Percentiles rank a stretch among this genome's conserved stretches.
Evolutionary conservation across 2,329 filamentous ascomycete genomes (phyloP).

Genomic region (Monilinia laxa): DNA sequence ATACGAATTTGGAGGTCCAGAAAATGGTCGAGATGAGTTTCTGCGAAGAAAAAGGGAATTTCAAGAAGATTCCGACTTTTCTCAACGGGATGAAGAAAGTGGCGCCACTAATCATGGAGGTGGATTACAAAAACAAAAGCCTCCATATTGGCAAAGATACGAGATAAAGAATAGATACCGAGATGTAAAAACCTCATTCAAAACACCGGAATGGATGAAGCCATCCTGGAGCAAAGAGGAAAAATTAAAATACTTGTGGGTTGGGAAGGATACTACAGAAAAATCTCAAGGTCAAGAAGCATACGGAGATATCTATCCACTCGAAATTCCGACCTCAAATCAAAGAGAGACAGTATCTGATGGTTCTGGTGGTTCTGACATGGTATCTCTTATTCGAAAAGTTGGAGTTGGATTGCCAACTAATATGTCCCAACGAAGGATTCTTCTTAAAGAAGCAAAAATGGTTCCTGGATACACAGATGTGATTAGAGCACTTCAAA

Average conservation of each 20-base stretch:
- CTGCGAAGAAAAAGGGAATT: neutral
- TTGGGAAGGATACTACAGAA: conserved; percentile 4
- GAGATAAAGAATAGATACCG: neutral
- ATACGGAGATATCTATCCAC: conserved; percentile 17
- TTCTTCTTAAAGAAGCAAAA: conserved; percentile 8
- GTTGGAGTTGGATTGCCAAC: conserved; percentile 13
- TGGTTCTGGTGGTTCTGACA: conserved; percentile 1
- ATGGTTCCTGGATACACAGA: conserved; percentile 5
- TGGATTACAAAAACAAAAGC: neutral
- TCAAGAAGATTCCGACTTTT: too few species aligned
- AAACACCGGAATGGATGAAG: conserved; percentile 11
- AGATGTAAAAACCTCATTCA: conserved; percentile 9
- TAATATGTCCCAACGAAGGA: conserved; percentile 6
- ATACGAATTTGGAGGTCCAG: neutral
- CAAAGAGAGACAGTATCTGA: neutral
- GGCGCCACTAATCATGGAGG: neutral
- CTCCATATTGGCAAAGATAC: conserved; percentile 5
- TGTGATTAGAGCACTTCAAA: conserved; percentile 16
- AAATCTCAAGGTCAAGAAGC: conserved; percentile 20
- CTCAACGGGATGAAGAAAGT: neutral
- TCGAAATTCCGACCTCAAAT: neutral
- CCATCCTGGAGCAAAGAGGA: conserved; percentile 9
- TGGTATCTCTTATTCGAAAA: conserved; percentile 13
- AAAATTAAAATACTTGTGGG: conserved; percentile 7
- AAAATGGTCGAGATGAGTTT: neutral